Evolutionary conservation across 1,284 basidiomycete species (phyloP), one percentile per base, ranked within the genome.

Genomic region (Puccinia coronata): DNA sequence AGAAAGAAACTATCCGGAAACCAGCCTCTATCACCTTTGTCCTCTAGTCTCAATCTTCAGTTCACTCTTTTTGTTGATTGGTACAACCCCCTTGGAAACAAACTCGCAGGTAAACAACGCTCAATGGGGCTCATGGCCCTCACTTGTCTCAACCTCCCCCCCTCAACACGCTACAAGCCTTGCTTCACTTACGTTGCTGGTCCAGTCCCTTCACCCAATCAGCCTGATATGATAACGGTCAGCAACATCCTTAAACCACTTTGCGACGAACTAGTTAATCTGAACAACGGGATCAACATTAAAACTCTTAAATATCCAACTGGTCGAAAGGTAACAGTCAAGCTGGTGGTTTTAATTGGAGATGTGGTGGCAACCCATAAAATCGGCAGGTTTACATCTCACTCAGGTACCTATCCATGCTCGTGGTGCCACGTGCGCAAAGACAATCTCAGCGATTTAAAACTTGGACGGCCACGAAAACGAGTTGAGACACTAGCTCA

Each of bases 141-240:
- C 20, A 49, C 69, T 25, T 71, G 69, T 39, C 34, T 71, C 5
- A 71, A 51, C 34, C 49, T 71, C 4, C 69, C 2, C 4, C 69
- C 69, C 16, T 25, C 12, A n/a, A 20, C 51, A 5, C 49, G 25
- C 25, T 34, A 71, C 43, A 71, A 71, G 36, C 20, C 34, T 11
- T 51, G 6, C 16, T 41, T 28, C 20, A 53, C 31, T 1, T 76
- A 23, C 53, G 1, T 76, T 8, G 28, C 73, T 18, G 73, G 73
- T 4, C 61, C 47, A 3, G 36, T 39, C 55, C 73, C 73, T 25
- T 28, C 53, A 6, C 73, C 73, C 36, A 39, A 75, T 2, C 49
- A 36, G 12, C 74, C 74, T 4, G 41, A 77, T 43, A 76, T 63
- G 57, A 49, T 25, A 63, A 59, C 73, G 43, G 63, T 76, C 20